Base-by-base conservation (phyloP, 192 early-diverging fungal species). In the Coemansia erecta region DNA sequence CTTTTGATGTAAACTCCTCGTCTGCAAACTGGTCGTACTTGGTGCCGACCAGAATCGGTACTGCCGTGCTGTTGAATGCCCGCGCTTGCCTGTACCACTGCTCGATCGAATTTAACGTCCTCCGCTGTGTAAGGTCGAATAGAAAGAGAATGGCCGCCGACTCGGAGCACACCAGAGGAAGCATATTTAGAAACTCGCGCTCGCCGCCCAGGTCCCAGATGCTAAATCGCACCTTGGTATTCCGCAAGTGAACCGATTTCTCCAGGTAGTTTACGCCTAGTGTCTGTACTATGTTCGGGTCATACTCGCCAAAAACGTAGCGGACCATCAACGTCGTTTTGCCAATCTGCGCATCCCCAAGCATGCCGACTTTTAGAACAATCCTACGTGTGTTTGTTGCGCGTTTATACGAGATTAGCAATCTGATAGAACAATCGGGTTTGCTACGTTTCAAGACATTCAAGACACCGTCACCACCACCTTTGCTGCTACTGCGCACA, bases 161-260 rank as follows among this genome's bases (percentile, higher is more conserved):
- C 72, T 98, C 95, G 64, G 93, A 94, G 72, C 93, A 94, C 17
- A 95, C 94, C n/a, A 98, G 68, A 0, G 95, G 95, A 26, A 98
- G 77, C 95, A 98, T 98, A 67, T 92, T 96, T 41, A 96, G 88
- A 74, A 98, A 98, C 73, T 98, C 95, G 7, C 90, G 86, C 65
- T 98, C 93, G 12, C 95, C 93, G 67, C 95, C 95, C 55, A 98
- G 78, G 77, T 98, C 95, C 95, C 95, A 98, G 72, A 98, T 94
- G 65, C 91, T 94, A 70, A 98, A 98, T 15, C 93, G 96, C 56
- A 98, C 91, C 59, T 91, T 91, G 8, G 91, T 93, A 59, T 93
- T 92, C 53, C 87, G 83, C 54, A 98, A 87, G 12, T 86, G 82
- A 26, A 98, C 87, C 0, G 94, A 95, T 75, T 98, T 98, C 72